phyloP scores from a whole-genome alignment of 2,329 filamentous ascomycete genomes.

The Fusarium heterosporum region DNA sequence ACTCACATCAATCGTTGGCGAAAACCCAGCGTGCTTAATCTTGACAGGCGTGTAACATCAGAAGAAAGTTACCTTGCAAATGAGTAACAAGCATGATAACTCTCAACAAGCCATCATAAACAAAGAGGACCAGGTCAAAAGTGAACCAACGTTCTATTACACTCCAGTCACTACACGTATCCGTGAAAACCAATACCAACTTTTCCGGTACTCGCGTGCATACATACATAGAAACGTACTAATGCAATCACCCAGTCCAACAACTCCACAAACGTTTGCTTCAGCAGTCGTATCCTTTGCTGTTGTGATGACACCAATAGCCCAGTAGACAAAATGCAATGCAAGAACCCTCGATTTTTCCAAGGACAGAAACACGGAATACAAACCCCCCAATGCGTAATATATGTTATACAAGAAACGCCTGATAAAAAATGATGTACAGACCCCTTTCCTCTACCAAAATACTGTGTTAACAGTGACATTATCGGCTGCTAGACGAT shows the following conservation, averaged over 20 bases:
- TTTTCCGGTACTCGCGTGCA: not conserved
- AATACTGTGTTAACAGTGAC: no score
- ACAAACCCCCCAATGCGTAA: not conserved
- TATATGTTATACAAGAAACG: not conserved
- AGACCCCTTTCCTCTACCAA: not conserved
- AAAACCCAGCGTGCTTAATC: no score
- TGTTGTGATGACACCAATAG: not conserved
- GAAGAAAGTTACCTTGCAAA: no score
- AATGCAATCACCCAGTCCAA: not conserved
- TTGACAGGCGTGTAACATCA: no score
- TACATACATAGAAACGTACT: not conserved
- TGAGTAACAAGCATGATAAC: no score
- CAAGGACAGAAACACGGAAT: not conserved
- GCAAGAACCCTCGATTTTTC: not conserved
- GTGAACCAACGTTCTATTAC: not conserved
- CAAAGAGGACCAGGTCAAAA: no score
- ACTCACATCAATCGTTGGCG: no score
- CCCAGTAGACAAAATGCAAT: not conserved
- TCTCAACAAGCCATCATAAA: no score
- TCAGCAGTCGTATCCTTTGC: not conserved
- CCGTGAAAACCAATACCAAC: not conserved
- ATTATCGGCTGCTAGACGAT: slow-evolving; percentile 36
- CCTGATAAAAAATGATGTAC: slow-evolving; percentile 5
- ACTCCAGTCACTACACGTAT: not conserved
- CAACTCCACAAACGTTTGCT: not conserved